Base-by-base conservation (phyloP, 202 grass and related monocot genomes). In the Cymbopogon flexuosus region DNA sequence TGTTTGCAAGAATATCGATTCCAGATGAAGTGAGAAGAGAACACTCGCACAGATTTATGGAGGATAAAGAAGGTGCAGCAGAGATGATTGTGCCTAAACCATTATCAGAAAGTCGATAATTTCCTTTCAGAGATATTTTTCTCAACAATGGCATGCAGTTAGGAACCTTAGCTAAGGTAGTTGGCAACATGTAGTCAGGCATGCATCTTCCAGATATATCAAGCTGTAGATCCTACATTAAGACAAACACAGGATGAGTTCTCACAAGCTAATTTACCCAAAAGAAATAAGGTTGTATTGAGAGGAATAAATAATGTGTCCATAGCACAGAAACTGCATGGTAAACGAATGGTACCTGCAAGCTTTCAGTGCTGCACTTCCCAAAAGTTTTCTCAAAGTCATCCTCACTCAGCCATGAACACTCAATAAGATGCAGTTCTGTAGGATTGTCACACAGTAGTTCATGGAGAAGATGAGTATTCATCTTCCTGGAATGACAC, bases 401-500 rank as follows among this genome's bases (percentile, higher is more conserved):
- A 61, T 76, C 85, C 29, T 98, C 95, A 52, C 60, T 89, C 67
- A 81, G 71, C 95, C 95, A 98, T 30, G 95, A 98, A 89, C 92
- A 98, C 39, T 98, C 95, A 45, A 79, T 83, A 8, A 94, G 62
- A 64, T 76, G 84, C 77, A 98, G 78, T 69, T 81, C 78, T 39
- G 81, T 70, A 15, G 90, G 92, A 73, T 47, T 84, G 14, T 86
- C 90, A 70, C 68, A 80, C 49, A 87, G 15, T 22, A 94, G 75
- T 75, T 89, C 88, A 42, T 45, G 79, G 69, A 98, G 88, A 98
- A 90, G 72, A 78, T 76, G 71, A 39, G 16, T 70, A 75, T 67
- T 98, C 95, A 98, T 93, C 88, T 91, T 98, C 78, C 92, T 90
- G 40, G 88, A 88, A 83, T 54, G 63, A 13, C 95, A 94, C 15